phyloP scores from a whole-genome alignment of 352 stramenopile species.

The Lagenidium sp. region DNA sequence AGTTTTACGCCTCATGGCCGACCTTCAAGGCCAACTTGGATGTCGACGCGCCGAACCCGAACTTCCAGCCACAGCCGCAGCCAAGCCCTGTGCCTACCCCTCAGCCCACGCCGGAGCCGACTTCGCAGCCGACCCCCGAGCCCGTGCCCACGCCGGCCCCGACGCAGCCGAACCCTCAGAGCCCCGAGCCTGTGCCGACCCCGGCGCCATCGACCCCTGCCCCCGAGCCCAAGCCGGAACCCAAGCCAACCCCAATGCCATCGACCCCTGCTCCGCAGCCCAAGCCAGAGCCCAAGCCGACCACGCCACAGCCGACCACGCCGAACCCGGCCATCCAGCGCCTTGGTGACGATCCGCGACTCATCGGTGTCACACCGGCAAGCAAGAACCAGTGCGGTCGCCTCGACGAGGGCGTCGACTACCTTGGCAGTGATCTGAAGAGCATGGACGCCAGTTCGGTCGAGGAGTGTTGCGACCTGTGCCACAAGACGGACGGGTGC shows the following conservation, averaged over 20 bases:
- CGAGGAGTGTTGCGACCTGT: constrained; percentile 19
- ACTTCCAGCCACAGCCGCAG: neutral
- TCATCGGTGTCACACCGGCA: neutral
- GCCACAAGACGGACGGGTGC: constrained; percentile 12
- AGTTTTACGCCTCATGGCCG: constrained; percentile 43
- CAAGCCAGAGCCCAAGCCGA: neutral
- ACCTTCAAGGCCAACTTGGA: constrained; percentile 25
- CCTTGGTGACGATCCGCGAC: neutral
- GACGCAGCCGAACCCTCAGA: neutral
- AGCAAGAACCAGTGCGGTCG: constrained; percentile 3
- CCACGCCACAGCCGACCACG: neutral
- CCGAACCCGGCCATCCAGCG: neutral
- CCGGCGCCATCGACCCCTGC: neutral
- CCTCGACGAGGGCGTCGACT: constrained; percentile 22
- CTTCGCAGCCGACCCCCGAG: neutral
- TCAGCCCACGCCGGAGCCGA: neutral
- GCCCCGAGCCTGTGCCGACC: too few relatives aligned
- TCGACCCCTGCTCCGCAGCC: constrained; percentile 1
- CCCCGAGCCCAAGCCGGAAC: neutral
- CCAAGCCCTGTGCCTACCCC: neutral
- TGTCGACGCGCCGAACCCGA: neutral
- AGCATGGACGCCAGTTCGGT: constrained; percentile 2
- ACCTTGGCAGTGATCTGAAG: constrained; percentile 24
- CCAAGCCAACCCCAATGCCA: neutral
- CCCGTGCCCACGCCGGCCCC: constrained; percentile 1